Evolutionary conservation across 306 rosid genomes (phyloP), one percentile per base, ranked within the genome.

Genomic region (Prunus mongolica): DNA sequence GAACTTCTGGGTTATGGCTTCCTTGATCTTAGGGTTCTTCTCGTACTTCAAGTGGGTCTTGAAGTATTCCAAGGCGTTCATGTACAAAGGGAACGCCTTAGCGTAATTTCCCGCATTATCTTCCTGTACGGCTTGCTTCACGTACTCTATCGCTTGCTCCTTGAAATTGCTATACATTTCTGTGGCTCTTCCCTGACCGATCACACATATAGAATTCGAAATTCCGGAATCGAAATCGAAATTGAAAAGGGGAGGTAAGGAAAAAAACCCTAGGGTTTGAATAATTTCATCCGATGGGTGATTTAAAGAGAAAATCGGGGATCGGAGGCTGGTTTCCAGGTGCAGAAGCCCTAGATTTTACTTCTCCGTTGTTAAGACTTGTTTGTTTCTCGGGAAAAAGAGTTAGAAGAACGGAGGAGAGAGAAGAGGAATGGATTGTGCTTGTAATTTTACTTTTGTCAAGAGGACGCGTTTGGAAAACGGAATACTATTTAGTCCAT

Each of bases 71-170:
- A 96, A 81, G 5, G 99, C 98, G 85, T 96, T 92, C 99, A 84
- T 96, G 84, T 96, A 96, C 24, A 96, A 78, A 25, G 97, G 99
- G 44, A 92, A 96, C 27, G 99, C 99, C 86, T 96, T 96, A 0
- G 97, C 93, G 83, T 92, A 96, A 86, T 96, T 92, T 1, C 99
- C 99, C 14, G 87, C 86, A 81, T 91, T 92, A 82, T 96, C 99
- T 85, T 92, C 98, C 15, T 87, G 88, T 55, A 96, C 99, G 32
- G 99, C 99, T 76, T 96, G 99, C 79, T 93, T 92, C 83, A 93
- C 99, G 88, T 82, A 96, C 88, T 92, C 99, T 30, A 96, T 96
- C 14, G 99, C 99, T 74, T 92, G 99, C 84, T 96, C 99, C 83
- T 92, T 96, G 82, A 92, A 96, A 88, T 96, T 96, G 93, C 99